Evolutionary conservation across 75 land plant genomes (phyloP).

Genomic region (Cryptomeria japonica): DNA sequence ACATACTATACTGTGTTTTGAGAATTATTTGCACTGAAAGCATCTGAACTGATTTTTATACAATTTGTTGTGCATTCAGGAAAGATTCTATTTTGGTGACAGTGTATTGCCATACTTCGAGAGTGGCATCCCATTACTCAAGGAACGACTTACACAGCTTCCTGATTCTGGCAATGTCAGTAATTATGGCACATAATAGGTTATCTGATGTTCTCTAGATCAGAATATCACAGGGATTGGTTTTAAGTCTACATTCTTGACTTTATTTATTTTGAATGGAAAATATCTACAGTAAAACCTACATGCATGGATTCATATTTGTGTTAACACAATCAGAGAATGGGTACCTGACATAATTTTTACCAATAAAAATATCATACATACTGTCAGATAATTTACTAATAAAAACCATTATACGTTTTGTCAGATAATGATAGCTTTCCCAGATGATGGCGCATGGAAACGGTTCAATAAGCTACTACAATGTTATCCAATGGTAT

Average conservation of each 20-base stretch:
- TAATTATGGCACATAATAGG: neutral
- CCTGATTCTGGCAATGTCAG: constrained; percentile 76
- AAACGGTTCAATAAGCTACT: constrained; percentile 78
- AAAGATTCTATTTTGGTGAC: constrained; percentile 91
- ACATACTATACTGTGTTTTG: neutral
- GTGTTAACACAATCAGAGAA: neutral
- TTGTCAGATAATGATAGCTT: constrained; percentile 69
- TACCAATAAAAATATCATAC: neutral
- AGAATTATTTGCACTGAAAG: neutral
- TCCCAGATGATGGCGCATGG: constrained; percentile 98
- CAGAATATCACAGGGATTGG: neutral
- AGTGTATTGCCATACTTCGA: constrained; percentile 84
- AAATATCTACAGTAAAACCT: neutral
- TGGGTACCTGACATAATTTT: neutral
- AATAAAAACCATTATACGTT: neutral
- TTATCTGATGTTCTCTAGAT: neutral
- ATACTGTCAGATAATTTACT: constrained; percentile 38
- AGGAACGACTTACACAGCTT: constrained; percentile 74
- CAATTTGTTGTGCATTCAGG: constrained; percentile 37
- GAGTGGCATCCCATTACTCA: constrained; percentile 79
- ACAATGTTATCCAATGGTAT: constrained; percentile 72
- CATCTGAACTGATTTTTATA: neutral
- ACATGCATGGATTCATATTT: neutral
- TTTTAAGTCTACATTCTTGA: neutral
- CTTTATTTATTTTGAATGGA: neutral